phyloP scores from a whole-genome alignment of 73 alveolate species.

The Tetrahymena malaccensis region DNA sequence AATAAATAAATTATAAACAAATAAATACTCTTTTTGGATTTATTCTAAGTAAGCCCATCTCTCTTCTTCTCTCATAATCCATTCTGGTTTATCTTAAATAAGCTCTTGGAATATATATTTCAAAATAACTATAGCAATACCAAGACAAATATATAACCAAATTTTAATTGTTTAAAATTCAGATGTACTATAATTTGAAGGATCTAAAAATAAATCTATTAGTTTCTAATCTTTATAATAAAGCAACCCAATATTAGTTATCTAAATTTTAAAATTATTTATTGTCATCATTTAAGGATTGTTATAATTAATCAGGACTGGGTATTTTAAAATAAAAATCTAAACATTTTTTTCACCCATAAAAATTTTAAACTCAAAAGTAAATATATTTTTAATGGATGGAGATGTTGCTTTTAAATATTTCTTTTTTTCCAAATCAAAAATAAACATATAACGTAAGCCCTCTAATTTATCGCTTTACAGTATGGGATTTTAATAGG shows the following conservation, averaged over 20 bases:
- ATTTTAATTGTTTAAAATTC: not conserved
- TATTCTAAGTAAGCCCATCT: not conserved
- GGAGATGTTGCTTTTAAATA: no score
- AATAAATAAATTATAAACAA: no score
- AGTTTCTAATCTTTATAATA: conserved; percentile 2
- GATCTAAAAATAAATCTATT: not conserved
- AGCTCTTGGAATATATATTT: not conserved
- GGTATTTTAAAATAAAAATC: no score
- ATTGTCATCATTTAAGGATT: no score
- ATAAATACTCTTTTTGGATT: not conserved
- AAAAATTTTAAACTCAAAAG: no score
- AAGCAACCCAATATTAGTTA: not conserved
- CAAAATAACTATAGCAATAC: not conserved
- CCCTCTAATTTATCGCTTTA: no score
- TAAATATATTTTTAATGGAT: no score
- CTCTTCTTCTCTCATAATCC: not conserved
- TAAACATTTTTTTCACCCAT: no score
- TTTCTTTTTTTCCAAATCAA: no score
- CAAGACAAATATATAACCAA: not conserved
- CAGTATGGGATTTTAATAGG: no score
- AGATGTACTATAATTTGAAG: not conserved
- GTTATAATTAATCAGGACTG: no score
- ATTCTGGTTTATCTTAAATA: not conserved
- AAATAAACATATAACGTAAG: no score
- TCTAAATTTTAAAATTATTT: not conserved